These are phyloP conservation scores for Aspergillus brunneoviolaceus DNA, from an alignment of 2,329 filamentous ascomycete genomes.

Conservation along the genomic window DNA sequence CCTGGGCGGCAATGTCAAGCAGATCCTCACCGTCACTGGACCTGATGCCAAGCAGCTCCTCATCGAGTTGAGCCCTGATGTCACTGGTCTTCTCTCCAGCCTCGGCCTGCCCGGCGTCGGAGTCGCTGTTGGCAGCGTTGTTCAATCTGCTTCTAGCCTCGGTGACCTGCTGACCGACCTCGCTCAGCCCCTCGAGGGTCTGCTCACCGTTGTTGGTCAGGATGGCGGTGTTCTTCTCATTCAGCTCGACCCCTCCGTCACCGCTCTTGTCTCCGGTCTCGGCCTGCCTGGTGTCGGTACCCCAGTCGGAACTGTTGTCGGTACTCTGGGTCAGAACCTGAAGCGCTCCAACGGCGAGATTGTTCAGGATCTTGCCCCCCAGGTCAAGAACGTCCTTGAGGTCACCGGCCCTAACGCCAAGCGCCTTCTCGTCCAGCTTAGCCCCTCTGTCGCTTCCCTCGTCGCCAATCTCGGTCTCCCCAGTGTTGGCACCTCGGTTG, in stretches of 20 bases:
- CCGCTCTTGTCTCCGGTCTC: slow-evolving; percentile 29
- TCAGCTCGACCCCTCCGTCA: slow-evolving; percentile 28
- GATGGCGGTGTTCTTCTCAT: slow-evolving; percentile 33
- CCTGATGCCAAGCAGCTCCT: slow-evolving; percentile 28
- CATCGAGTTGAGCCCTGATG: slow-evolving; percentile 32
- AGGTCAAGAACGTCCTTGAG: slow-evolving; percentile 27
- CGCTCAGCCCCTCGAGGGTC: slow-evolving; percentile 24
- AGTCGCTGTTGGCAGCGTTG: slow-evolving; percentile 26
- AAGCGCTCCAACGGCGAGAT: slow-evolving; percentile 31
- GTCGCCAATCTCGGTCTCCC: slow-evolving; percentile 31
- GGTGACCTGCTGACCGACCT: slow-evolving; percentile 29
- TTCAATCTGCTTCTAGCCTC: slow-evolving; percentile 27
- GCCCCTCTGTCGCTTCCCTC: slow-evolving; percentile 29
- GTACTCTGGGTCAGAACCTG: slow-evolving; percentile 27
- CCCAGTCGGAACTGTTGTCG: slow-evolving; percentile 30
- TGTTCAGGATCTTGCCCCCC: slow-evolving; percentile 26
- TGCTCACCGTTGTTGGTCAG: slow-evolving; percentile 32
- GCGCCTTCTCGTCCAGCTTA: slow-evolving; percentile 34
- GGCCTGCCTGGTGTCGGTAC: slow-evolving; percentile 29
- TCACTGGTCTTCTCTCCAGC: slow-evolving; percentile 28
- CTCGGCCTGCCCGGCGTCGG: slow-evolving; percentile 30
- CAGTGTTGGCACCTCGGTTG: slow-evolving; percentile 26
- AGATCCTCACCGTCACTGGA: slow-evolving; percentile 31
- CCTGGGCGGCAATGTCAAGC: slow-evolving; percentile 28
- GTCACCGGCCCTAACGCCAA: slow-evolving; percentile 30